These are phyloP conservation scores for Mucor mucedo DNA, from an alignment of 371 early-diverging fungal genomes.

Conservation along the genomic window DNA sequence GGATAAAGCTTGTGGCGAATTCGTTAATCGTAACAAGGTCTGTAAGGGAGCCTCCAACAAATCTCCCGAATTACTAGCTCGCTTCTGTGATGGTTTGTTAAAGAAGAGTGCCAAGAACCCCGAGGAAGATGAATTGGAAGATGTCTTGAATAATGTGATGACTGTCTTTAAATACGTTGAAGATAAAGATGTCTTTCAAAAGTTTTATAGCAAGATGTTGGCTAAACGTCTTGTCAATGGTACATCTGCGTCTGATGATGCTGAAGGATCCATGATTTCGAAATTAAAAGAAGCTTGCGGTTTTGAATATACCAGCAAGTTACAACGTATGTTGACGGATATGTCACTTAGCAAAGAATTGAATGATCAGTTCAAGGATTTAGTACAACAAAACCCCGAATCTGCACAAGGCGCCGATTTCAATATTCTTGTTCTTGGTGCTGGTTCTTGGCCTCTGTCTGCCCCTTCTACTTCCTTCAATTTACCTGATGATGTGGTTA, in stretches of 20 bases:
- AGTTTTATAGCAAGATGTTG: conserved; percentile 79
- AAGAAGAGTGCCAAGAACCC: conserved; percentile 83
- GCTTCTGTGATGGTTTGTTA: conserved; percentile 83
- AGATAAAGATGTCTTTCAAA: conserved; percentile 90
- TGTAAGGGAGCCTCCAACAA: conserved; percentile 74
- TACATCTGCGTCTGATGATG: conserved; percentile 74
- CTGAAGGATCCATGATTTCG: conserved; percentile 75
- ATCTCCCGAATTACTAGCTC: conserved; percentile 86
- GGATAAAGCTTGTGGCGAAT: conserved; percentile 92
- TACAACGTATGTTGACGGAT: conserved; percentile 92
- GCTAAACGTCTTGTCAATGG: conserved; percentile 82
- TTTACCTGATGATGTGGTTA: conserved; percentile 83
- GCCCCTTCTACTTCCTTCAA: conserved; percentile 78
- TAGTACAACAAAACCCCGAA: conserved; percentile 49
- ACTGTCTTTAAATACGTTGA: conserved; percentile 86
- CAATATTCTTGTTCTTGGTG: conserved; percentile 83
- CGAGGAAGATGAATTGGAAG: conserved; percentile 88
- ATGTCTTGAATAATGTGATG: conserved; percentile 84
- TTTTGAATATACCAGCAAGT: conserved; percentile 86
- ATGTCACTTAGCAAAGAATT: conserved; percentile 79
- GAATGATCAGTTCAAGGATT: conserved; percentile 66
- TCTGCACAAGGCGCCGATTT: conserved; percentile 66
- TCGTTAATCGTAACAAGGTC: conserved; percentile 87
- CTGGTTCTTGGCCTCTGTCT: conserved; percentile 91
- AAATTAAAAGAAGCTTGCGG: conserved; percentile 81